phyloP scores from a whole-genome alignment of 345 rosid genomes.

The Tarenaya hassleriana region DNA sequence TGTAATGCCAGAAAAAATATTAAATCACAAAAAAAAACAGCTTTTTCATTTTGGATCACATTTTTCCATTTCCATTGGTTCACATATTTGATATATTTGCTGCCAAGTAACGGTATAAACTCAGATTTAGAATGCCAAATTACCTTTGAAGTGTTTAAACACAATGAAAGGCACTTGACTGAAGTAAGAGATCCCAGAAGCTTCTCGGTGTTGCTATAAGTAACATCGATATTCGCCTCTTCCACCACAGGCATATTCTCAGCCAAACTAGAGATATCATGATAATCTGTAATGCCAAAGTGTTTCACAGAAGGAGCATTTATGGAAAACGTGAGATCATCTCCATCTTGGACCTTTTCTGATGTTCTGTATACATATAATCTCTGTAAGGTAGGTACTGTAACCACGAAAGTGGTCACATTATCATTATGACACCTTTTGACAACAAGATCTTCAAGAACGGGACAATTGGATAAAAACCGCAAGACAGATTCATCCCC shows the following conservation, averaged over 20 bases:
- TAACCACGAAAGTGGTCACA: constrained; percentile 15
- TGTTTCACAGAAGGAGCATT: constrained; percentile 18
- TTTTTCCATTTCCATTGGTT: no score
- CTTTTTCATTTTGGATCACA: not conserved
- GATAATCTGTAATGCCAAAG: constrained; percentile 23
- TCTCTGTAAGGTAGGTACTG: not conserved
- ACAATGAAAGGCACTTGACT: constrained; percentile 18
- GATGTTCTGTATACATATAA: constrained; percentile 20
- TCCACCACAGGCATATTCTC: constrained; percentile 28
- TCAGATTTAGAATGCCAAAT: constrained; percentile 6
- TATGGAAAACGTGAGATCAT: constrained; percentile 26
- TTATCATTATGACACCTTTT: constrained; percentile 26
- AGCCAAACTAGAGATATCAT: constrained; percentile 23
- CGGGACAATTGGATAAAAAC: constrained; percentile 13
- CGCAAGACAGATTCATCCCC: constrained; percentile 22
- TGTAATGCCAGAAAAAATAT: not conserved
- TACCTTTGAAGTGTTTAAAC: constrained; percentile 28
- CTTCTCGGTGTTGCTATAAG: constrained; percentile 23
- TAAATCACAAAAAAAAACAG: constrained; percentile 9
- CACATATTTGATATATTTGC: no score
- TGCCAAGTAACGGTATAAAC: no score
- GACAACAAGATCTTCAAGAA: constrained; percentile 30
- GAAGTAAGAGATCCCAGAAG: constrained; percentile 25
- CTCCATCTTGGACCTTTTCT: constrained; percentile 24
- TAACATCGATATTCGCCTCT: constrained; percentile 26